These are phyloP conservation scores for Skeletonema menzelii DNA, from an alignment of 108 stramenopile species.

Conservation along the genomic window DNA sequence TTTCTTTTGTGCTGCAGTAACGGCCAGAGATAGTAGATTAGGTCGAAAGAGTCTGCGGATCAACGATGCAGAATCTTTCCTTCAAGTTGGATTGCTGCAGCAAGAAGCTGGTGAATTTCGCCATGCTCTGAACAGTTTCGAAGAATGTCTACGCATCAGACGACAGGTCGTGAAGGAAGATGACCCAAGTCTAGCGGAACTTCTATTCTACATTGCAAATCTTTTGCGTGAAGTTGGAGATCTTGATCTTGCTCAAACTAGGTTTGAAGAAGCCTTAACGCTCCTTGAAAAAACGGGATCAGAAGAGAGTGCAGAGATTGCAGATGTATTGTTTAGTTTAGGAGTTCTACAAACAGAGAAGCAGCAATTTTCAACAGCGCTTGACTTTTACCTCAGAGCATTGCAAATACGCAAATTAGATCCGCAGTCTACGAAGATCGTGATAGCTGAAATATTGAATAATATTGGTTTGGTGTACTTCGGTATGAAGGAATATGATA, in stretches of 20 bases:
- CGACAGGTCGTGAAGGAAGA: slow-evolving; percentile 10
- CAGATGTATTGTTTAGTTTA: slow-evolving; percentile 44
- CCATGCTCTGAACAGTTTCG: slow-evolving; percentile 34
- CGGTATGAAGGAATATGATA: slow-evolving; percentile 49
- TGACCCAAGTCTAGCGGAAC: slow-evolving; percentile 34
- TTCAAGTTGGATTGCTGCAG: slow-evolving; percentile 51
- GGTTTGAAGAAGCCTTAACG: slow-evolving; percentile 31
- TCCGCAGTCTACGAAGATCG: slow-evolving; percentile 18
- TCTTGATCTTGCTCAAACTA: slow-evolving; percentile 34
- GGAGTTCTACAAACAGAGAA: slow-evolving; percentile 42
- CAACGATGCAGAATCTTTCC: slow-evolving; percentile 40
- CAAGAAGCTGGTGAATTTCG: slow-evolving; percentile 25
- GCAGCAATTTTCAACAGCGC: slow-evolving; percentile 40
- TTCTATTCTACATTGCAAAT: slow-evolving; percentile 43
- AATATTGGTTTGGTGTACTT: slow-evolving; percentile 48
- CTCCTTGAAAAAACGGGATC: slow-evolving; percentile 26
- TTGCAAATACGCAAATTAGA: slow-evolving; percentile 41
- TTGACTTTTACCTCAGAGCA: slow-evolving; percentile 33
- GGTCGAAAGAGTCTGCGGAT: slow-evolving; percentile 21
- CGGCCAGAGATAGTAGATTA: slow-evolving; percentile 21
- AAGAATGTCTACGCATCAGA: slow-evolving; percentile 35
- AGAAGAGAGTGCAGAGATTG: slow-evolving; percentile 13
- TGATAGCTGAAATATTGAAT: slow-evolving; percentile 47
- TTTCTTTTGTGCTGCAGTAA: slow-evolving; percentile 40
- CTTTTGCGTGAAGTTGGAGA: slow-evolving; percentile 44